These are phyloP conservation scores for Cajanus cajan DNA, from an alignment of 306 rosid species.

Conservation along the genomic window DNA sequence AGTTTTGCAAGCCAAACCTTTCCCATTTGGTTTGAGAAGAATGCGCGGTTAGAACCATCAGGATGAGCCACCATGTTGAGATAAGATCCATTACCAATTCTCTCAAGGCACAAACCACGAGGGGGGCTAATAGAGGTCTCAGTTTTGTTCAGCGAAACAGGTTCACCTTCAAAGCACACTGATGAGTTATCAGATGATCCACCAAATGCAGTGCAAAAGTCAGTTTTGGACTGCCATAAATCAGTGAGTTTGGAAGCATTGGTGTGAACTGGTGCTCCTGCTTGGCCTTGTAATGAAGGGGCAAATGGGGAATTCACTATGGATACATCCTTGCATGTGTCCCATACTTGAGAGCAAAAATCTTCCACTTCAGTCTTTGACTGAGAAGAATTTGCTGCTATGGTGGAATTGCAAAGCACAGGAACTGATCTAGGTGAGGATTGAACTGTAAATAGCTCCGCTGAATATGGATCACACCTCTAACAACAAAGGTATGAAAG, in stretches of 20 bases:
- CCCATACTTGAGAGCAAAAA: conserved; percentile 80
- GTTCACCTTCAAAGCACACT: conserved; percentile 77
- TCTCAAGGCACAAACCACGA: conserved; percentile 87
- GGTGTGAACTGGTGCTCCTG: conserved; percentile 47
- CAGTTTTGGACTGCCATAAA: conserved; percentile 74
- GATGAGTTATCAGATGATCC: conserved; percentile 62
- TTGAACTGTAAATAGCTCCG: conserved; percentile 55
- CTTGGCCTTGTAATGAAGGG: conserved; percentile 64
- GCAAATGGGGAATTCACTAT: conserved; percentile 79
- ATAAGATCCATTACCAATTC: conserved; percentile 88
- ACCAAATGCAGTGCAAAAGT: conserved; percentile 81
- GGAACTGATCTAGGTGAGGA: conserved; percentile 73
- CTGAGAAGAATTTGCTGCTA: conserved; percentile 65
- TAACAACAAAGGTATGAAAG: conserved; percentile 29
- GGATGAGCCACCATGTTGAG: conserved; percentile 91
- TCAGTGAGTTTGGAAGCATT: conserved; percentile 57
- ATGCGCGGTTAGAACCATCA: conserved; percentile 91
- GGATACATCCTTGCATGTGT: conserved; percentile 71
- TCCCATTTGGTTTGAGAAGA: conserved; percentile 77
- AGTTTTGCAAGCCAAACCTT: conserved; percentile 79
- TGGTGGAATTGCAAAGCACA: conserved; percentile 74
- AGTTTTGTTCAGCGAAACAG: conserved; percentile 54
- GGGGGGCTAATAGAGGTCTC: conserved; percentile 48
- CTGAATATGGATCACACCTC: conserved; percentile 94
- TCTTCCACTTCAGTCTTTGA: conserved; percentile 49